Percentiles rank a stretch among this genome's conserved stretches.
Conservation (phyloP, 768 basidiomycete genomes). For the Lentinula edodes region DNA sequence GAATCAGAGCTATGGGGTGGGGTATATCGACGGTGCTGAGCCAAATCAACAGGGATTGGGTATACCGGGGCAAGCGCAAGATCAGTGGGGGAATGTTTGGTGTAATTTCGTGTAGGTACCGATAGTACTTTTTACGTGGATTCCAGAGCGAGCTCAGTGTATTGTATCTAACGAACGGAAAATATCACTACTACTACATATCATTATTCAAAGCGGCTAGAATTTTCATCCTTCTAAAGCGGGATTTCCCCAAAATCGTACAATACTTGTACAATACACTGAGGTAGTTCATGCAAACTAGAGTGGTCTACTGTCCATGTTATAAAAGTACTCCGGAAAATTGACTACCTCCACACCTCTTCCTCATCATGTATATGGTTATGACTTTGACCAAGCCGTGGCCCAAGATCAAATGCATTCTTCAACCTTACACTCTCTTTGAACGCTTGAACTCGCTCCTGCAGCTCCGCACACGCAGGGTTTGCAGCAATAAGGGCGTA, state of each 20-base stretch:
- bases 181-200: too few relatives aligned
- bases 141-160: neutral
- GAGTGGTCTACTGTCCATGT: too few relatives aligned
- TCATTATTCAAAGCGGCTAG: too few relatives aligned
- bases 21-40: slow-evolving; percentile 56
- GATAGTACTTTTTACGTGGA: too few relatives aligned
- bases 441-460: slow-evolving; percentile 15
- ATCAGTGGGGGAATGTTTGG: slow-evolving; percentile 74
- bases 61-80: slow-evolving; percentile 48
- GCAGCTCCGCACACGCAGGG: slow-evolving; percentile 44
- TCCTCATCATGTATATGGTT: neutral
- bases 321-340: neutral
- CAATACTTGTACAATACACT: too few relatives aligned
- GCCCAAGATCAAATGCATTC: neutral
- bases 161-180: neutral
- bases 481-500: slow-evolving; percentile 49
- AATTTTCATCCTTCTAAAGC: too few relatives aligned
- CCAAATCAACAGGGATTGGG: slow-evolving; percentile 45
- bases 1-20: slow-evolving; percentile 66
- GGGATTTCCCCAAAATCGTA: too few relatives aligned
- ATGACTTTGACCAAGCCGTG: neutral
- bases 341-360: neutral
- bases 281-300: too few relatives aligned
- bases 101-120: slow-evolving; percentile 36
- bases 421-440: neutral